Evolutionary conservation across 495 filamentous ascomycete species (phyloP).

Genomic region (Penicillium manginii): DNA sequence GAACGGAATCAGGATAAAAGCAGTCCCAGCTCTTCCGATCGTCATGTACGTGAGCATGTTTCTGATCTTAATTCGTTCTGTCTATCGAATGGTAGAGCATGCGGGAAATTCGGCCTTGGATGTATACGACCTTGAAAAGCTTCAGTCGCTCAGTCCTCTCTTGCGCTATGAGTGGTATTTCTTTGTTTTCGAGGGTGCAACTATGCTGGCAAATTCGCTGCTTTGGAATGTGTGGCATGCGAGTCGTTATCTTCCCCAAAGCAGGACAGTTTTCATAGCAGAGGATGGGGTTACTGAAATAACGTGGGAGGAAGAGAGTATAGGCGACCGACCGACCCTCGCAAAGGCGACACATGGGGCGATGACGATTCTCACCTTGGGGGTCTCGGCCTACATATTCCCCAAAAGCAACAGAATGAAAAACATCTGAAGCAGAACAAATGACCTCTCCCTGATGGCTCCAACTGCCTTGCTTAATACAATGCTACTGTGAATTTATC

Average conservation of each 20-base stretch:
- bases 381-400: conserved; percentile 7
- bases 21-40: conserved; percentile 52
- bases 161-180: conserved; percentile 67
- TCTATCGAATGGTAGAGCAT: conserved; percentile 65
- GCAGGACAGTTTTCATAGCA: conserved; percentile 56
- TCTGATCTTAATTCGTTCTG: conserved; percentile 56
- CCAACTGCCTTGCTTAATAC: background rate
- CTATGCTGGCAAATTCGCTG: conserved; percentile 60
- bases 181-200: conserved; percentile 62
- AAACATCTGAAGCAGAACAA: background rate
- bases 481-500: background rate
- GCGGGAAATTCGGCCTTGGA: conserved; percentile 37
- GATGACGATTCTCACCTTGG: conserved; percentile 8
- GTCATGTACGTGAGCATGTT: conserved; percentile 60
- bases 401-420: background rate
- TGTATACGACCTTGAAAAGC: conserved; percentile 5
- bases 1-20: conserved; percentile 45
- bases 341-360: background rate
- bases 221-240: conserved; percentile 60
- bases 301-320: background rate
- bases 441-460: background rate
- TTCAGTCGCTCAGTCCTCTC: conserved; percentile 45
- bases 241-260: conserved; percentile 54
- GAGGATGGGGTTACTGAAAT: conserved; percentile 60
- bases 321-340: conserved; percentile 35